Base-by-base conservation (phyloP, 2,329 filamentous ascomycete genomes). In the Trichothecium sympodiale region DNA sequence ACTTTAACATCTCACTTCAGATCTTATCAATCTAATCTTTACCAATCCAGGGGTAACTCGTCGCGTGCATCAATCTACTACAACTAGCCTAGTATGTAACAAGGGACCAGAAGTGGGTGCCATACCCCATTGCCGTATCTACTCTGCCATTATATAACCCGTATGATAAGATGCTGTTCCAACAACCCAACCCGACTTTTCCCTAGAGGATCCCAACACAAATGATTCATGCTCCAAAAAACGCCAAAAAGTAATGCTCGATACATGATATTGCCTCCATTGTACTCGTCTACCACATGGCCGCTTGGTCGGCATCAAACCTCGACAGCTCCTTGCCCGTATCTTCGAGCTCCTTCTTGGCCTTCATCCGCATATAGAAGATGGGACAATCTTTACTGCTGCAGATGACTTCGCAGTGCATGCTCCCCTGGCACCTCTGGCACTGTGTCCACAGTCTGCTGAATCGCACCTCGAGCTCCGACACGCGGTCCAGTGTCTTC, bases 301-400 rank as follows among this genome's bases (percentile, higher is more conserved):
- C 74, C 38, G 82, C 80, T 49, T 77, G 74, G 59, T 94, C 88
- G 44, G 78, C 74, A 61, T 98, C 91, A 60, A 98, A 98, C 48
- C 91, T 69, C 47, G 74, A 74, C 50, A 98, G 60, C 58, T 98
- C 91, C 63, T 86, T 93, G 38, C 88, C 86, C 2, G 80, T 81
- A 62, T 98, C 91, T 59, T 96, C 89, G 28, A 96, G 79, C 56
- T 98, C 91, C 68, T 98, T 98, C 73, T 95, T 94, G 23, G 89
- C 89, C 71, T 98, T 98, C 91, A 98, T 98, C 4, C 91, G 79
- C 91, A 98, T 98, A 59, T 98, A 98, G 60, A 98, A 98, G 52
- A 98, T 98, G 1, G 91, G 91, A 55, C 91, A 98, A 65, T 98
- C 91, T 57, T 87, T 83, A 56, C 82, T 89, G 43, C 82, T 88